Percentiles rank a stretch among this genome's conserved stretches.
Conservation (phyloP, 2,329 filamentous ascomycete genomes). For the Pestalotiopsis sp. region DNA sequence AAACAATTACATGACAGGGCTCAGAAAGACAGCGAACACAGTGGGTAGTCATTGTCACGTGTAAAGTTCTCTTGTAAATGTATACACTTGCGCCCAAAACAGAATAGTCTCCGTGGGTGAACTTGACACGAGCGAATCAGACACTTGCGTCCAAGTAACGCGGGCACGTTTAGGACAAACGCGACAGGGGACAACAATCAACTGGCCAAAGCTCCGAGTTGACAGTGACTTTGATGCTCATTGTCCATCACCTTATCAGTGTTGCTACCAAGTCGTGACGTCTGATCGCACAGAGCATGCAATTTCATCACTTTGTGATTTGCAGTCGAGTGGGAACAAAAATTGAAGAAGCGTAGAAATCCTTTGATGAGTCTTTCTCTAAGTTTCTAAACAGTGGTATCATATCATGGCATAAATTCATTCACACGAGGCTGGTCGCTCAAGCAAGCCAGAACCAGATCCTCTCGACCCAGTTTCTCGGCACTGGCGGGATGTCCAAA, state of each 20-base stretch:
- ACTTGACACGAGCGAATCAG: neutral
- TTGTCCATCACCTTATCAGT: too few species aligned
- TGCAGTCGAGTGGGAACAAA: too few species aligned
- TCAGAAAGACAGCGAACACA: neutral
- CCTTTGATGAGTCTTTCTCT: neutral
- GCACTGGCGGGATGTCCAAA: conserved; percentile 46
- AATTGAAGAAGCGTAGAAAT: neutral
- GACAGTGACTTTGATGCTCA: too few species aligned
- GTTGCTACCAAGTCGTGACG: too few species aligned
- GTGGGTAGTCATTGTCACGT: neutral
- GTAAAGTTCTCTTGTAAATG: neutral
- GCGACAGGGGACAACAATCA: neutral
- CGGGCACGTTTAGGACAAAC: neutral
- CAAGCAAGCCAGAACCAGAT: conserved; percentile 61
- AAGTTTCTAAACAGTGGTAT: neutral
- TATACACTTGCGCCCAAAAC: neutral
- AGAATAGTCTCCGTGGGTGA: neutral
- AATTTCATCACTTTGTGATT: too few species aligned
- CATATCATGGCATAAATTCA: neutral
- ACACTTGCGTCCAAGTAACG: neutral
- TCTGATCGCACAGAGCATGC: too few species aligned
- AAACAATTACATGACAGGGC: neutral
- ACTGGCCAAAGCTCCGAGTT: too few species aligned
- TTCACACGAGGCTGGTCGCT: neutral
- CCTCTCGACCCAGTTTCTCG: conserved; percentile 54